Conservation (phyloP, 2,329 filamentous ascomycete species). For the Alternaria arborescens region DNA sequence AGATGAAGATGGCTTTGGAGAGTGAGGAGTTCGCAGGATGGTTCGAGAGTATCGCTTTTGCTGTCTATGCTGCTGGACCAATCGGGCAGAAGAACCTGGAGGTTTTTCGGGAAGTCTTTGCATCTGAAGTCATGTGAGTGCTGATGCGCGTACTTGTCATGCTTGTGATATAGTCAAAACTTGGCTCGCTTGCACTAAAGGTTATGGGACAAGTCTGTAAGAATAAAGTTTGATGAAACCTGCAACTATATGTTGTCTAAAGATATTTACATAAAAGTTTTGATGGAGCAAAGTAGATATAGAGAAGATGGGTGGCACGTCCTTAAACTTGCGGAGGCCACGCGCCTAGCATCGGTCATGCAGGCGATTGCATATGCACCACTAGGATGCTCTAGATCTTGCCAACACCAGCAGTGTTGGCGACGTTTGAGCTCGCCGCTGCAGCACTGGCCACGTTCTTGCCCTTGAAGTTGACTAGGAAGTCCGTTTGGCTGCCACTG, state of each 20-base stretch:
- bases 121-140: neutral
- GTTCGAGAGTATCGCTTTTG: constrained; percentile 30
- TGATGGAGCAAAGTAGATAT: neutral
- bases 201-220: neutral
- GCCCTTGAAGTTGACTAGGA: constrained; percentile 16
- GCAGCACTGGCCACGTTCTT: constrained; percentile 11
- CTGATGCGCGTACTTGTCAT: neutral
- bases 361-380: neutral
- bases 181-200: neutral
- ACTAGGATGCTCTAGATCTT: constrained; percentile 14
- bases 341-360: neutral
- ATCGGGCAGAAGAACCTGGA: constrained; percentile 21
- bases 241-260: neutral
- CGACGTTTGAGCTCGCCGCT: constrained; percentile 4
- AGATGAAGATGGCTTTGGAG: constrained; percentile 28
- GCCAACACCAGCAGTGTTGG: constrained; percentile 21
- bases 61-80: constrained; percentile 26
- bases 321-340: neutral
- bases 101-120: neutral
- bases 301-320: neutral
- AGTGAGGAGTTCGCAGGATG: constrained; percentile 31
- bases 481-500: constrained; percentile 9
- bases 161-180: neutral
- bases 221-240: neutral
- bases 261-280: neutral